These are phyloP conservation scores for Arthrobotrys entomopaga DNA, from an alignment of 2,329 filamentous ascomycete species.

Conservation along the genomic window DNA sequence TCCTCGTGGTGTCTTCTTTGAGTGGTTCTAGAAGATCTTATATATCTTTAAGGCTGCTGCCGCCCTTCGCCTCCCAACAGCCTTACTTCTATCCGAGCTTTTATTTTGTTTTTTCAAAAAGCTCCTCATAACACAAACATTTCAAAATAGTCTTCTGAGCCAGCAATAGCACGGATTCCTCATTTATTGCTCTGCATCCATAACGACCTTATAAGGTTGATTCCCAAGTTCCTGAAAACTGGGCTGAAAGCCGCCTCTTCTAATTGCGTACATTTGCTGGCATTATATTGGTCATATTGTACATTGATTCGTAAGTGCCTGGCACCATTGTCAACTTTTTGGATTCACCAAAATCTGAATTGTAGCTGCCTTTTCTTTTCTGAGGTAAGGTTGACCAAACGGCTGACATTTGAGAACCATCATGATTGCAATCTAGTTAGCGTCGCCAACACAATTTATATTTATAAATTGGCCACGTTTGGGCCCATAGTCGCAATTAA, in stretches of 20 bases:
- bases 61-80: constrained; percentile 36
- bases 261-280: constrained; percentile 30
- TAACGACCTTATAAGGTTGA: constrained; percentile 53
- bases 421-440: constrained; percentile 14
- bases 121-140: constrained; percentile 22
- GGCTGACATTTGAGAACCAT: constrained; percentile 39
- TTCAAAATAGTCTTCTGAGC: constrained; percentile 44
- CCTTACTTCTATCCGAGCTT: constrained; percentile 24
- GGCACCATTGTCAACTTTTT: constrained; percentile 10
- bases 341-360: neutral
- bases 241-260: constrained; percentile 46
- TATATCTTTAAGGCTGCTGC: constrained; percentile 51
- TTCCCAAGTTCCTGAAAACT: constrained; percentile 26
- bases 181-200: neutral
- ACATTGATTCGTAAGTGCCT: constrained; percentile 42
- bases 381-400: constrained; percentile 53
- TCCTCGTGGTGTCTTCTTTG: constrained; percentile 26
- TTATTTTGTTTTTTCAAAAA: constrained; percentile 22
- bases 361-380: constrained; percentile 24
- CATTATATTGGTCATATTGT: constrained; percentile 6
- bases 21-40: constrained; percentile 54
- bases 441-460: constrained; percentile 28
- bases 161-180: neutral
- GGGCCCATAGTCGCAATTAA: constrained; percentile 17
- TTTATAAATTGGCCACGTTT: constrained; percentile 20